A percentile compares a stretch with the other conserved stretches of the same genome.
phyloP scores from a whole-genome alignment of 441 rosid species.

The Rhodomyrtus psidioides region DNA sequence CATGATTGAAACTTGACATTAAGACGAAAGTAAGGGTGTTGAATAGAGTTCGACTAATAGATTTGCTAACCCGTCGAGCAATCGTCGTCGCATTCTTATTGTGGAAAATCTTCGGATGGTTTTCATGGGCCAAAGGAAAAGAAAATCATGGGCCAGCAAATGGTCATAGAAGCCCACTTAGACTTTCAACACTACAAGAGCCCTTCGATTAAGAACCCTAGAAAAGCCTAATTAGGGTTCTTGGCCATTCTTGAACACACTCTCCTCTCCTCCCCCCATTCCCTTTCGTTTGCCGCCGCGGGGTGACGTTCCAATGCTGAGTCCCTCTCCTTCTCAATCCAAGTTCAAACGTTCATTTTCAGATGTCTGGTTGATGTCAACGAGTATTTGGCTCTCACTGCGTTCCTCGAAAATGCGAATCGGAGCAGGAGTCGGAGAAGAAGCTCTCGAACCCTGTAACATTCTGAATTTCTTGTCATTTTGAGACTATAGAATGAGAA shows the following conservation, averaged over 20 bases:
- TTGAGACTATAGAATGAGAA: too few relatives aligned
- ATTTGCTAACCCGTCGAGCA: too few relatives aligned
- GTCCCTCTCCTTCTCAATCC: background rate
- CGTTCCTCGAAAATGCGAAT: background rate
- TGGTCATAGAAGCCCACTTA: background rate
- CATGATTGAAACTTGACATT: background rate
- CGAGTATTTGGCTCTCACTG: background rate
- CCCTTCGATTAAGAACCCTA: background rate
- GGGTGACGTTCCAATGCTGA: background rate
- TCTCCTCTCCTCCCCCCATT: background rate
- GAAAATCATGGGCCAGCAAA: background rate
- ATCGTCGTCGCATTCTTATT: too few relatives aligned
- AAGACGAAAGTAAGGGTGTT: background rate
- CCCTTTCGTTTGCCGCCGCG: background rate
- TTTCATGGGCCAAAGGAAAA: background rate
- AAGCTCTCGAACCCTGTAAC: constrained; percentile 14
- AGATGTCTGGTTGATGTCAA: background rate
- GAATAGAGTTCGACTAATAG: too few relatives aligned
- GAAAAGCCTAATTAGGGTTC: background rate
- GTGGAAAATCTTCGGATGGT: background rate
- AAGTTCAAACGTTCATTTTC: background rate
- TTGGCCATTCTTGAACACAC: background rate
- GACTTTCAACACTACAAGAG: background rate
- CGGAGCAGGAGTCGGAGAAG: constrained; percentile 13
- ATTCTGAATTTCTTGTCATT: too few relatives aligned